A percentile compares a stretch with the other conserved stretches of the same genome.
Evolutionary conservation across 345 rosid species (phyloP).

Genomic region (Pseudoturritis turrita): DNA sequence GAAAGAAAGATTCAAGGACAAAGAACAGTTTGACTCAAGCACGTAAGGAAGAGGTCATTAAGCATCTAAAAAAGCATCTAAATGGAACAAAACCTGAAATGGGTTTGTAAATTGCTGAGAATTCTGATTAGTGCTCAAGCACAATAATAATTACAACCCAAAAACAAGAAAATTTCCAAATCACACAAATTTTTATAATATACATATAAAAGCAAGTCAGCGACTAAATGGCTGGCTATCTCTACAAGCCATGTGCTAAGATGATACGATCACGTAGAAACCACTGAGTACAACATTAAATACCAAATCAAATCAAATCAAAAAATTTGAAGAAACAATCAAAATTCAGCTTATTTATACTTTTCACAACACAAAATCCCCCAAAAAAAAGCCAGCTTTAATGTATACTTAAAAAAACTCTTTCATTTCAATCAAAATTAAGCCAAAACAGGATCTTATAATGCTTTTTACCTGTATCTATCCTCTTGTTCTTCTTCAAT

Average conservation of each 20-base stretch:
- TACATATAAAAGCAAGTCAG: conserved; percentile 14
- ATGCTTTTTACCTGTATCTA: conserved; percentile 7
- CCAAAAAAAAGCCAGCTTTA: not conserved
- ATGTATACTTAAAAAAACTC: not conserved
- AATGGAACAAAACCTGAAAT: not conserved
- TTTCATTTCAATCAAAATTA: conserved; percentile 4
- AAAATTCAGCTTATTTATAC: not conserved
- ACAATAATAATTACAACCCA: conserved; percentile 2
- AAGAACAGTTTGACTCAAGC: conserved; percentile 21
- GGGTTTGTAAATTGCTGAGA: not conserved
- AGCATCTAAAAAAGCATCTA: conserved; percentile 12
- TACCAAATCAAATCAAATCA: conserved; percentile 18
- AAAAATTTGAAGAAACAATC: conserved; percentile 13
- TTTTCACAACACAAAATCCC: not conserved
- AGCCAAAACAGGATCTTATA: conserved; percentile 6
- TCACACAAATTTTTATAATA: not conserved
- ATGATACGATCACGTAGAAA: conserved; percentile 17
- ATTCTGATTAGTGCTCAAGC: conserved; percentile 30
- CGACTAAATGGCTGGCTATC: conserved; percentile 10
- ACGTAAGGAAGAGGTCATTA: conserved; percentile 7
- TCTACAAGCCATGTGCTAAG: conserved; percentile 27
- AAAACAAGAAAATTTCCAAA: conserved; percentile 12
- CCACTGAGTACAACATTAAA: not conserved
- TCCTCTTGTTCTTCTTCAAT: not conserved
- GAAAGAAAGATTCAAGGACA: conserved; percentile 18